Base-by-base conservation (phyloP, 2,329 filamentous ascomycete genomes). In the Alternaria sp. region DNA sequence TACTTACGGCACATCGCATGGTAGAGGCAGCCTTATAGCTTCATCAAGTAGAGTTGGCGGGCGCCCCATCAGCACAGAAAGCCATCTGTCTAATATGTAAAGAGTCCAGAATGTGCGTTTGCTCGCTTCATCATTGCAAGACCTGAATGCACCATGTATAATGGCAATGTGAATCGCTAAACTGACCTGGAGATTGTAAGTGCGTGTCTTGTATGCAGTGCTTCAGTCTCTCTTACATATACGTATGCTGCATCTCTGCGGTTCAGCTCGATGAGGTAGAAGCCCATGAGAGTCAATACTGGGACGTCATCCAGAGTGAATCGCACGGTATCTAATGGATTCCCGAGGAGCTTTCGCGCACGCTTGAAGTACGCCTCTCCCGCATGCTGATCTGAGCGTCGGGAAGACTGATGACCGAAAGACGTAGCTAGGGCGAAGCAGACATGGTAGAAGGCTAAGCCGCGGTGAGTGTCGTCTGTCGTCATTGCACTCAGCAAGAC, bases 231-330 rank as follows among this genome's bases (percentile, higher is more conserved):
- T 47, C 69, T 69, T 8, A 72, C 68, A 61, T 75, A 71, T 51
- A 74, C 67, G 52, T 71, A 74, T 32, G 73, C 73, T 23, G 71
- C 61, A 53, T 75, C 73, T 45, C 73, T 66, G 10, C 73, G 66
- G 56, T 75, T 75, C n/a, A 74, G 64, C 44, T 75, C 73, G 17
- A 75, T 71, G 15, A 75, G 57, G 52, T 75, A 74, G 23, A 71
- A 70, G 1, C 68, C 71, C 73, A 75, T 75, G 10, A 75, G 63
- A 9, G 69, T 58, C 36, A 75, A 61, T 15, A 72, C 69, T 8
- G 72, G 68, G 1, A 75, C 73, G 21, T 75, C 73, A 12, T 59
- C 64, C 10, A 74, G 50, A 1, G 72, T 66, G 50, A 72, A 75
- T 8, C 67, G 71, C 30, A 73, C 72, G 15, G 65, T 71, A 36